Evolutionary conservation across 1,284 basidiomycete species (phyloP).

Genomic region (Rhizopogon hawkerae): DNA sequence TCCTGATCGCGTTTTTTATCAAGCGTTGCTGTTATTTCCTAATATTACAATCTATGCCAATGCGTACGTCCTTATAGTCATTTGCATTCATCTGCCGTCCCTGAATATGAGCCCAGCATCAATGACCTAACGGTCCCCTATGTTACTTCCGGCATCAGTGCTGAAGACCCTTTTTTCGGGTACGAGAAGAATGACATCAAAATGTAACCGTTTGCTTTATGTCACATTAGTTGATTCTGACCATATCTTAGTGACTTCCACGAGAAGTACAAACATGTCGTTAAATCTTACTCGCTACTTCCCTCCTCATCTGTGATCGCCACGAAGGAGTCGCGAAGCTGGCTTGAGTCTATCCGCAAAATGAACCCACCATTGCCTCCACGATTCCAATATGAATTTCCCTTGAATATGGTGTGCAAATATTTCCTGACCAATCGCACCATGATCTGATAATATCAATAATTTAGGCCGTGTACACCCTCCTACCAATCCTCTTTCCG

Average conservation of each 20-base stretch:
- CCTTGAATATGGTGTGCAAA: constrained; percentile 60
- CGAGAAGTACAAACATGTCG: constrained; percentile 46
- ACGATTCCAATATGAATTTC: constrained; percentile 55
- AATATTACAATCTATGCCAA: constrained; percentile 80
- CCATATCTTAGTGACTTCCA: constrained; percentile 39
- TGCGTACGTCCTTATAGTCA: constrained; percentile 37
- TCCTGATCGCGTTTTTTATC: constrained; percentile 72
- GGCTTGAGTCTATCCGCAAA: constrained; percentile 33
- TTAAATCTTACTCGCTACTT: constrained; percentile 42
- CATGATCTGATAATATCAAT: neutral
- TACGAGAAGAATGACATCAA: constrained; percentile 50
- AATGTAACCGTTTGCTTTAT: constrained; percentile 38
- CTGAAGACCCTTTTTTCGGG: constrained; percentile 59
- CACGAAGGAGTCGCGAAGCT: constrained; percentile 19
- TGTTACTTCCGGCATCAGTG: constrained; percentile 66
- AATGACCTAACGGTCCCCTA: constrained; percentile 81
- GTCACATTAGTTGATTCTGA: constrained; percentile 4
- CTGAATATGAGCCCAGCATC: constrained; percentile 32
- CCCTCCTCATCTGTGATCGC: constrained; percentile 22
- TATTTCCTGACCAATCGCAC: neutral
- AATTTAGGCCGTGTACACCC: constrained; percentile 40
- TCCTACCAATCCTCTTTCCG: constrained; percentile 62
- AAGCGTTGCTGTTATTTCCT: constrained; percentile 63
- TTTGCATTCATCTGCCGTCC: neutral
- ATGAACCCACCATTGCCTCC: constrained; percentile 50